phyloP scores from a whole-genome alignment of 257 asterid species.

The Nicotiana obtusifolia region DNA sequence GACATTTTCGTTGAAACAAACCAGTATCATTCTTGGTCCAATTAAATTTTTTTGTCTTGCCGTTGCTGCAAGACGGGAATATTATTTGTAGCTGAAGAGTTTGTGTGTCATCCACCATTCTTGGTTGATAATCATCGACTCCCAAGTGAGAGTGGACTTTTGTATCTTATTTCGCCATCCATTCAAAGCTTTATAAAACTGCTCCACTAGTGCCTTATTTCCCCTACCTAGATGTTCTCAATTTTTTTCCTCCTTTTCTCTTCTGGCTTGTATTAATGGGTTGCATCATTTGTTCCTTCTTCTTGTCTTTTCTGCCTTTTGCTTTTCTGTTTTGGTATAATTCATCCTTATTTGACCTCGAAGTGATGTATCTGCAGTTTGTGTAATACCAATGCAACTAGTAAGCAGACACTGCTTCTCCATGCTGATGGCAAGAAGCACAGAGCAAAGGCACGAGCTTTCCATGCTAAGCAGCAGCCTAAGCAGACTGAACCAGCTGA shows the following conservation, averaged over 20 bases:
- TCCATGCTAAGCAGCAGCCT: constrained; percentile 65
- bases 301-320: neutral
- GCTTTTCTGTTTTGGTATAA: neutral
- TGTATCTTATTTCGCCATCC: neutral
- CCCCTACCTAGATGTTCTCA: neutral
- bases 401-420: constrained; percentile 82
- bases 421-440: constrained; percentile 97
- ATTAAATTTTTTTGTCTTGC: neutral
- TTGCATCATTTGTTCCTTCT: neutral
- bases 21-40: neutral
- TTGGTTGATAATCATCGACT: neutral
- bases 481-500: constrained; percentile 34
- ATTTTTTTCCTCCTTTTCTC: neutral
- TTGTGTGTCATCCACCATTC: neutral
- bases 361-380: constrained; percentile 45
- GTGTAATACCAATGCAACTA: constrained; percentile 82
- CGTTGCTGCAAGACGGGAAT: neutral
- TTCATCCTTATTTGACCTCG: neutral
- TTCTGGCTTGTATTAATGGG: neutral
- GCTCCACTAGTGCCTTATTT: neutral
- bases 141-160: neutral
- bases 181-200: neutral
- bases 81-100: neutral
- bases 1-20: neutral
- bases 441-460: constrained; percentile 82